Evolutionary conservation across 768 basidiomycete genomes (phyloP).

Genomic region (Infundibulicybe gibba): DNA sequence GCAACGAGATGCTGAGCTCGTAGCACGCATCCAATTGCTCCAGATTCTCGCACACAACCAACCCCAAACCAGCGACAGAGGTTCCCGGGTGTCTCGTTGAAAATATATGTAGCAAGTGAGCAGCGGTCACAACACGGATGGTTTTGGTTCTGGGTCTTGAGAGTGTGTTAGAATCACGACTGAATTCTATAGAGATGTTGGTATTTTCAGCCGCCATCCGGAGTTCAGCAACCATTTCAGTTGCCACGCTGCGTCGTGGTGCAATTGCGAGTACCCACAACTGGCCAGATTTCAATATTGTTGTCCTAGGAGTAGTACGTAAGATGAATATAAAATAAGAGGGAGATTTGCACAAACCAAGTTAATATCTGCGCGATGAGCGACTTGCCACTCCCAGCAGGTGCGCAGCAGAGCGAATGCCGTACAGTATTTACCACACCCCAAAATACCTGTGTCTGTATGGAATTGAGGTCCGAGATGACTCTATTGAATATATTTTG

Average conservation of each 20-base stretch:
- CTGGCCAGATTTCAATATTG: constrained; percentile 34
- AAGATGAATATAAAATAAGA: constrained; percentile 1
- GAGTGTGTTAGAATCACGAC: constrained; percentile 32
- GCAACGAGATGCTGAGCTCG: constrained; percentile 77
- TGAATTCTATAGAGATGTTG: constrained; percentile 34
- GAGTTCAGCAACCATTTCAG: constrained; percentile 54
- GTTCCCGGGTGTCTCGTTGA: constrained; percentile 21
- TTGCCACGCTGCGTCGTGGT: constrained; percentile 53
- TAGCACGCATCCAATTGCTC: constrained; percentile 79
- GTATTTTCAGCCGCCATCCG: constrained; percentile 30
- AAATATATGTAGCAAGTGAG: constrained; percentile 44
- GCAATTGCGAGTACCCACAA: constrained; percentile 62
- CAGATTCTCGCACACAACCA: constrained; percentile 82
- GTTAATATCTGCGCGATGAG: constrained; percentile 62
- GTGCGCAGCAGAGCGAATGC: constrained; percentile 75
- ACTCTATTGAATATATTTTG: constrained; percentile 41
- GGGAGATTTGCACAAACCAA: constrained; percentile 52
- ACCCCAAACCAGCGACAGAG: constrained; percentile 40
- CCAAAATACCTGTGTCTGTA: constrained; percentile 93
- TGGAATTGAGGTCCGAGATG: constrained; percentile 65
- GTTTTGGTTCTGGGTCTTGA: constrained; percentile 31
- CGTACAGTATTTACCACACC: constrained; percentile 60
- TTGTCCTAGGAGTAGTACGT: constrained; percentile 43
- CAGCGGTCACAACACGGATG: constrained; percentile 57
- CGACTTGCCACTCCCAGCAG: constrained; percentile 80